These are phyloP conservation scores for Amanita pallidorosea DNA, from an alignment of 768 basidiomycete genomes.

Conservation along the genomic window DNA sequence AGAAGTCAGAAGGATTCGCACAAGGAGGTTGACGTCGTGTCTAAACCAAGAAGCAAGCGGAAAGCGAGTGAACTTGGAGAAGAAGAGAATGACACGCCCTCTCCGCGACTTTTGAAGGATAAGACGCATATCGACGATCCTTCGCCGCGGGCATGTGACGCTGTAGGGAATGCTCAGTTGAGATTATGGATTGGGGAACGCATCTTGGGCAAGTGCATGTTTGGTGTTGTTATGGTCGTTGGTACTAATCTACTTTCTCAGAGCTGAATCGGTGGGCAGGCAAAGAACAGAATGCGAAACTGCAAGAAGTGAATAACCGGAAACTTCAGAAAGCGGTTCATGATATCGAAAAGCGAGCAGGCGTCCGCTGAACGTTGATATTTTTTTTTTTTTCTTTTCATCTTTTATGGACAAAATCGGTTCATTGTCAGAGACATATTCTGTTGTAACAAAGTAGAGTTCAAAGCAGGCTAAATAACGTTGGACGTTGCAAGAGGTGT, in stretches of 20 bases:
- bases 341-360: background rate
- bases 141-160: slow-evolving; percentile 13
- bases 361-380: too few species aligned
- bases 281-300: slow-evolving; percentile 20
- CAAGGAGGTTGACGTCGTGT: background rate
- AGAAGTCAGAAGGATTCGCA: background rate
- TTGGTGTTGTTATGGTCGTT: background rate
- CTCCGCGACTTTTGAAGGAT: slow-evolving; percentile 4
- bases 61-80: background rate
- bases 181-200: slow-evolving; percentile 68
- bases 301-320: background rate
- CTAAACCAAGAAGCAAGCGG: slow-evolving; percentile 2
- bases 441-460: too few species aligned
- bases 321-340: background rate
- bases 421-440: too few species aligned
- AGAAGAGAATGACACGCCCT: background rate
- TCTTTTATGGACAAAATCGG: too few species aligned
- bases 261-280: slow-evolving; percentile 51
- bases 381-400: too few species aligned
- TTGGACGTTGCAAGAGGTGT: too few species aligned
- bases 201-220: slow-evolving; percentile 39
- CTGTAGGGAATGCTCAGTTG: slow-evolving; percentile 51
- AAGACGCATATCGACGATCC: slow-evolving; percentile 2
- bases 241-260: slow-evolving; percentile 13
- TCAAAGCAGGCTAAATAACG: too few species aligned